These are phyloP conservation scores for Physcomitrium patens DNA, from an alignment of 225 moss, liverwort and hornwort genomes.

Conservation along the genomic window DNA sequence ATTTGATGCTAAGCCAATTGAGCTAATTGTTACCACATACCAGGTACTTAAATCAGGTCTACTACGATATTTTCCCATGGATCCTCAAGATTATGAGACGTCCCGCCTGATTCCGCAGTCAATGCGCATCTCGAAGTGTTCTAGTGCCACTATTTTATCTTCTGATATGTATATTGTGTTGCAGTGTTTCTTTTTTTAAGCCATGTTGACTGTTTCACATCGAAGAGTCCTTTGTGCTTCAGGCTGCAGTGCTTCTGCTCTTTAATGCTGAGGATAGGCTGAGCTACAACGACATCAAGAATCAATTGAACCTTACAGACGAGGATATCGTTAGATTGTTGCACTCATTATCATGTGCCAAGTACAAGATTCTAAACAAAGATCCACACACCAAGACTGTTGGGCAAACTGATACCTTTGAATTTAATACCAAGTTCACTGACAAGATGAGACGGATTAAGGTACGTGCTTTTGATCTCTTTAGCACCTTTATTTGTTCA, in stretches of 20 bases:
- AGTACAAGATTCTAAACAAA: conserved; percentile 73
- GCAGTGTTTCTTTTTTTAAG: too few relatives aligned
- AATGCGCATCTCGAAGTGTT: too few relatives aligned
- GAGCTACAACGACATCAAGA: conserved; percentile 65
- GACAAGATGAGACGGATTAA: conserved; percentile 84
- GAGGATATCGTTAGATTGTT: conserved; percentile 67
- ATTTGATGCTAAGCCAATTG: conserved; percentile 68
- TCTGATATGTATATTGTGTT: not conserved
- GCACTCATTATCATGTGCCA: conserved; percentile 77
- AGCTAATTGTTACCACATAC: conserved; percentile 75
- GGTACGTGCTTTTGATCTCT: conserved; percentile 31
- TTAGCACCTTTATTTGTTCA: conserved; percentile 16
- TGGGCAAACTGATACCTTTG: conserved; percentile 52
- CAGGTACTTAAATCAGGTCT: conserved; percentile 39
- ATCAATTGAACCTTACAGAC: conserved; percentile 66
- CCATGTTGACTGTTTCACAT: too few relatives aligned
- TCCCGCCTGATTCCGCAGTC: too few relatives aligned
- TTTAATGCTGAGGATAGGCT: conserved; percentile 66
- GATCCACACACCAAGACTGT: conserved; percentile 61
- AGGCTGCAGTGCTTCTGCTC: conserved; percentile 69
- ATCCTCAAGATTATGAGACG: not conserved
- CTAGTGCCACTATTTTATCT: not conserved
- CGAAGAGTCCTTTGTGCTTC: conserved; percentile 14
- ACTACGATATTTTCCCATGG: too few relatives aligned
- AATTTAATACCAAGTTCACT: conserved; percentile 75